Conservation (phyloP, 2,329 filamentous ascomycete species). For the Exophiala spinifera region DNA sequence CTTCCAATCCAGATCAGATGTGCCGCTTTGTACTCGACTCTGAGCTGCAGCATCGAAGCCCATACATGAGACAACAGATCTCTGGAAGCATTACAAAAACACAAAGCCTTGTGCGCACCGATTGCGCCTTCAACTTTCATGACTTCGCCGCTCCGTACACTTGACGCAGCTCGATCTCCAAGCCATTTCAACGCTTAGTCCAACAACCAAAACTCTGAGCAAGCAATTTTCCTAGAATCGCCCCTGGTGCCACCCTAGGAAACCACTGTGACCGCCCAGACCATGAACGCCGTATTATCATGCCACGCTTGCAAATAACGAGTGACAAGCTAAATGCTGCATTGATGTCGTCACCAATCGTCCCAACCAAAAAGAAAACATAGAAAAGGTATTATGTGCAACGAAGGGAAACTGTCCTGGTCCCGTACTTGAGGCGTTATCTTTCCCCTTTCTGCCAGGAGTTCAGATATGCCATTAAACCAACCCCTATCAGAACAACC, state of each 20-base stretch:
- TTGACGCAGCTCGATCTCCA: neutral
- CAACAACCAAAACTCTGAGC: constrained; percentile 1
- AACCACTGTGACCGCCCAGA: neutral
- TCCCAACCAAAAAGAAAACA: neutral
- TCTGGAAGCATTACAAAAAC: constrained; percentile 20
- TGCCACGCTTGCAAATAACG: constrained; percentile 21
- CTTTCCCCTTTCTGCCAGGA: constrained; percentile 66
- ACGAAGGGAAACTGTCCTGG: constrained; percentile 13
- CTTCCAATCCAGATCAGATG: no score
- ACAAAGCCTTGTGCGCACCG: no score
- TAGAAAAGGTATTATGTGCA: constrained; percentile 16
- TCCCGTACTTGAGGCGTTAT: constrained; percentile 30
- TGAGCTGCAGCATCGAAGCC: constrained; percentile 15
- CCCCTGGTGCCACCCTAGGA: constrained; percentile 1
- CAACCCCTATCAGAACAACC: constrained; percentile 76
- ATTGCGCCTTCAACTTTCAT: no score
- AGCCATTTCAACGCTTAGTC: neutral
- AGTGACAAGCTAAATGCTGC: constrained; percentile 15
- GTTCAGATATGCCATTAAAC: constrained; percentile 82
- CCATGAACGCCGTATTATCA: constrained; percentile 9
- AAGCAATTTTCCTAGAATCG: neutral
- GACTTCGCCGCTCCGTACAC: no score
- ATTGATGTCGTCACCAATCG: neutral
- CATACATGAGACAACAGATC: constrained; percentile 1
- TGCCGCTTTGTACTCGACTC: neutral